Percentiles rank a stretch among this genome's conserved stretches.
Evolutionary conservation across 768 basidiomycete genomes (phyloP).

Genomic region (Trametes maxima): DNA sequence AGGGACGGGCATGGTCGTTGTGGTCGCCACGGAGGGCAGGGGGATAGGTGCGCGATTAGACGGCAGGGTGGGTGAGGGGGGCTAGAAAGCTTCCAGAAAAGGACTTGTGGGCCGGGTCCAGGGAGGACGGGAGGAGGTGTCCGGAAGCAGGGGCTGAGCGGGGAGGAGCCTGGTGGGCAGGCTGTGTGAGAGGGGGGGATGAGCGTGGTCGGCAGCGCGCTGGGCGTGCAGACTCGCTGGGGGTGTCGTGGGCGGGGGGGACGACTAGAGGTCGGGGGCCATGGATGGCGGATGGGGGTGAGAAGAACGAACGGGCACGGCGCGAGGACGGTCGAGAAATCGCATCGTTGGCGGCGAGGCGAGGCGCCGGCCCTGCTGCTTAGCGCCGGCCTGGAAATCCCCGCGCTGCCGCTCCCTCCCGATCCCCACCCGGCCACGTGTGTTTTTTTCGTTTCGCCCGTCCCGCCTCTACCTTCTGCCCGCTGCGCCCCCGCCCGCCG

Average conservation of each 20-base stretch:
- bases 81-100: slow-evolving; percentile 3
- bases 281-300: slow-evolving; percentile 14
- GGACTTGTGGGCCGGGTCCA: slow-evolving; percentile 1
- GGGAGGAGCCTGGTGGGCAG: slow-evolving; percentile 12
- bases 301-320: not conserved
- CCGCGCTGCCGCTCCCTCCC: slow-evolving; percentile 15
- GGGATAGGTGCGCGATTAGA: not conserved
- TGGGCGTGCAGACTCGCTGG: slow-evolving; percentile 13
- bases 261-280: slow-evolving; percentile 11
- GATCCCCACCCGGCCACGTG: slow-evolving; percentile 9
- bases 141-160: slow-evolving; percentile 2
- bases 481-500: not conserved
- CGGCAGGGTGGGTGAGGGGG: not conserved
- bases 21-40: slow-evolving; percentile 10
- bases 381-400: too few relatives aligned
- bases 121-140: slow-evolving; percentile 14
- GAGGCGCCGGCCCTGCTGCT: not conserved
- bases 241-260: not conserved
- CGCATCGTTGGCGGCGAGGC: slow-evolving; percentile 9
- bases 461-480: not conserved
- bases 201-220: slow-evolving; percentile 8
- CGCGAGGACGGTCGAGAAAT: slow-evolving; percentile 5
- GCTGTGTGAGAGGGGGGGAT: not conserved
- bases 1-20: slow-evolving; percentile 29
- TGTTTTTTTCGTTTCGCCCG: slow-evolving; percentile 5